Evolutionary conservation across 2,329 filamentous ascomycete genomes (phyloP).

Genomic region (Fusarium pseudoanthophilum): DNA sequence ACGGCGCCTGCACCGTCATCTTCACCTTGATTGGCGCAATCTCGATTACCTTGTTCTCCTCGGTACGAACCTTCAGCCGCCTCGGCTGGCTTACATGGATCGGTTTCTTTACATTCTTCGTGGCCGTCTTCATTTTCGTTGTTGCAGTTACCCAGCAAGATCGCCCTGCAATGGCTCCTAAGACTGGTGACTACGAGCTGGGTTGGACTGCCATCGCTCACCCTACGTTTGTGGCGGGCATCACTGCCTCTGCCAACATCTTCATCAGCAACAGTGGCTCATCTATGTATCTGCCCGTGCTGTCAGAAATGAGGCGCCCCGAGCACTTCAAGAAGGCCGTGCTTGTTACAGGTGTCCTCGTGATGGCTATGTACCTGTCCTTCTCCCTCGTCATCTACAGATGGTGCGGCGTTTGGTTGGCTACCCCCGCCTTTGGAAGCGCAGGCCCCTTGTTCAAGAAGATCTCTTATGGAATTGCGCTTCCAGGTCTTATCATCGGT

Average conservation of each 20-base stretch:
- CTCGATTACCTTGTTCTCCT: not conserved
- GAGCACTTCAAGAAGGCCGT: conserved; percentile 1
- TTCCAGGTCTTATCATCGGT: not conserved
- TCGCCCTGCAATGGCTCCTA: not conserved
- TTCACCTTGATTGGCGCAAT: not conserved
- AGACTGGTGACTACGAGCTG: not conserved
- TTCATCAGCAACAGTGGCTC: conserved; percentile 63
- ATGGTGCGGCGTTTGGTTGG: conserved; percentile 1
- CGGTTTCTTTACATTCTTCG: not conserved
- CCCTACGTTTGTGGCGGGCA: not conserved
- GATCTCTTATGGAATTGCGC: not conserved
- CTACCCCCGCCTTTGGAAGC: not conserved
- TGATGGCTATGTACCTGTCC: not conserved
- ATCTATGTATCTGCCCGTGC: conserved; percentile 53
- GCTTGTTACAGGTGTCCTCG: not conserved
- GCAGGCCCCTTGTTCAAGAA: not conserved
- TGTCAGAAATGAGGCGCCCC: conserved; percentile 61
- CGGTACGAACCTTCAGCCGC: not conserved
- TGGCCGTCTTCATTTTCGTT: conserved; percentile 3
- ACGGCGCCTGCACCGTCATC: not conserved
- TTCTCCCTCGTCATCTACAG: conserved; percentile 5
- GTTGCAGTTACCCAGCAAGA: not conserved
- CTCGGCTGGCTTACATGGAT: conserved; percentile 5
- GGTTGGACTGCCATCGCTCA: conserved; percentile 1
- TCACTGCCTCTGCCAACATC: not conserved